phyloP scores from a whole-genome alignment of 345 rosid species.

The Geranium brycei region DNA sequence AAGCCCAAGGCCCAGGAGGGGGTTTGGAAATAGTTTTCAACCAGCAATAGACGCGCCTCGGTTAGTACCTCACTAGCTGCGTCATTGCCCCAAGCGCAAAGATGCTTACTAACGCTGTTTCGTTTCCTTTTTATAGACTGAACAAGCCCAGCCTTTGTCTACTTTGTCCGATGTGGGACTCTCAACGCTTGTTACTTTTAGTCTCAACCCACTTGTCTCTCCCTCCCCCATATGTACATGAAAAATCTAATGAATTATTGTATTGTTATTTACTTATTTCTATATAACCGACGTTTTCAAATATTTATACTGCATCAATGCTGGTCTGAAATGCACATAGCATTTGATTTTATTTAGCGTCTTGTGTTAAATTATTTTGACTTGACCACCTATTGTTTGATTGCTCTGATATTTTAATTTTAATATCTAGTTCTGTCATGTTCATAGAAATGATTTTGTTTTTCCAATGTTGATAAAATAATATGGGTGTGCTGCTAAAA shows the following conservation, averaged over 20 bases:
- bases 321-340: too few relatives aligned
- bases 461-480: too few relatives aligned
- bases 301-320: too few relatives aligned
- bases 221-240: not conserved
- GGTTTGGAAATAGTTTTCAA: conserved; percentile 41
- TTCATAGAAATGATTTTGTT: too few relatives aligned
- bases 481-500: too few relatives aligned
- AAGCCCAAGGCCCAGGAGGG: conserved; percentile 27
- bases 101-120: accelerated
- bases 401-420: too few relatives aligned
- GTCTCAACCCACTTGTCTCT: not conserved
- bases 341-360: too few relatives aligned
- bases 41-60: conserved; percentile 43
- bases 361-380: too few relatives aligned
- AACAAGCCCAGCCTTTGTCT: not conserved
- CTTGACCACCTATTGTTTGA: too few relatives aligned
- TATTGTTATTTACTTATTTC: too few relatives aligned
- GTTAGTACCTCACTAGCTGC: conserved; percentile 38
- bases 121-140: not conserved
- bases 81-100: conserved; percentile 36
- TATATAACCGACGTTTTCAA: too few relatives aligned
- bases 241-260: not conserved
- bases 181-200: not conserved
- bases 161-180: conserved; percentile 3
- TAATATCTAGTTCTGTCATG: too few relatives aligned